Evolutionary conservation across 139 green algal genomes (phyloP).

Genomic region (Spirogloea muscicola): DNA sequence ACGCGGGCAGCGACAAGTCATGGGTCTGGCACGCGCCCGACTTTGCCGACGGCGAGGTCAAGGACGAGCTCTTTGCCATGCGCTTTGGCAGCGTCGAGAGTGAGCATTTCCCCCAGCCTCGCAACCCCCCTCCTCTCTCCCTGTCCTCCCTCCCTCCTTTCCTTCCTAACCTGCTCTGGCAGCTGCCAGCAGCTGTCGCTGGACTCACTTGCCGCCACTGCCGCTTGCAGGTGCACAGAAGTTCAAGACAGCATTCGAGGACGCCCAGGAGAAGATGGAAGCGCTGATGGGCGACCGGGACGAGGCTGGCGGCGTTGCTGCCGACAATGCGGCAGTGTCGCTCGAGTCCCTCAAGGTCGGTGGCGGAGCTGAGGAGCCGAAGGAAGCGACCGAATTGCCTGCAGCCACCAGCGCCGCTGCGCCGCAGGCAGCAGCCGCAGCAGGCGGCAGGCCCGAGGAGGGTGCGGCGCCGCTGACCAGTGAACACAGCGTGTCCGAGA

Average conservation of each 20-base stretch:
- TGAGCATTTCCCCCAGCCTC: constrained; percentile 24
- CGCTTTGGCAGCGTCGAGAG: constrained; percentile 73
- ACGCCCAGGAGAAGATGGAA: constrained; percentile 39
- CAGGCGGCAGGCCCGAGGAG: no score
- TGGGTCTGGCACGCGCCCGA: constrained; percentile 93
- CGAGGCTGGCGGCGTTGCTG: not conserved
- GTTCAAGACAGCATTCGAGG: constrained; percentile 45
- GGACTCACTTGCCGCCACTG: not conserved
- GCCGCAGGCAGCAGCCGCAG: no score
- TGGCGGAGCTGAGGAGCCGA: no score
- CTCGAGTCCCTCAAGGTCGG: no score
- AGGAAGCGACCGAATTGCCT: no score
- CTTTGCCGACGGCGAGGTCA: constrained; percentile 85
- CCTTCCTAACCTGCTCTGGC: not conserved
- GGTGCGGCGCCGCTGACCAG: no score
- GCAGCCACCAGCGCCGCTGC: no score
- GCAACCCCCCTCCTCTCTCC: not conserved
- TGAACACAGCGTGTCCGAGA: no score
- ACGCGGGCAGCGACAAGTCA: constrained; percentile 92
- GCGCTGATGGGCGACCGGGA: constrained; percentile 6
- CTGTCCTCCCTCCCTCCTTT: constrained; percentile 6
- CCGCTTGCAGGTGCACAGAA: constrained; percentile 36
- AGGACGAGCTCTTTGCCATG: constrained; percentile 82
- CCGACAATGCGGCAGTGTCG: no score
- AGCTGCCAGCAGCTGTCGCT: not conserved